A percentile compares a stretch with the other conserved stretches of the same genome.
These are phyloP conservation scores for Gossypium mustelinum DNA, from an alignment of 345 rosid genomes.

Conservation along the genomic window DNA sequence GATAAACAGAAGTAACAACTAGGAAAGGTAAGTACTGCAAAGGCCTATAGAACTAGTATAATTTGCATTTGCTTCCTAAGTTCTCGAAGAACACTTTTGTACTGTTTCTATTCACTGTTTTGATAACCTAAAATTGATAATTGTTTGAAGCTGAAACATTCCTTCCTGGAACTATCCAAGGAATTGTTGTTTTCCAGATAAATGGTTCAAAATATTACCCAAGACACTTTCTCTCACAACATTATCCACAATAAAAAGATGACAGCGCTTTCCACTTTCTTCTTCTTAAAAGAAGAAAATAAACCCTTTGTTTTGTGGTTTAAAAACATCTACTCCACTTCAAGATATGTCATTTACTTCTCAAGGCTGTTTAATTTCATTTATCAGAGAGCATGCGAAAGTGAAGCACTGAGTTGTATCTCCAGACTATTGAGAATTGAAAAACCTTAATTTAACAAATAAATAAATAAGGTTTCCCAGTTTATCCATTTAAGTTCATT, in stretches of 20 bases:
- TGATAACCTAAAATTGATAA: background rate
- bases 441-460: background rate
- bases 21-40: background rate
- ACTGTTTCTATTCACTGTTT: background rate
- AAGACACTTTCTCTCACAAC: background rate
- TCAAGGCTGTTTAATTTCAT: background rate
- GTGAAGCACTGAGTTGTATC: background rate
- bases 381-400: background rate
- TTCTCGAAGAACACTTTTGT: background rate
- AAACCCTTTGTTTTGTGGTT: background rate
- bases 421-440: background rate
- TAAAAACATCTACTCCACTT: background rate
- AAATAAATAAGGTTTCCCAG: background rate
- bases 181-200: background rate
- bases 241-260: background rate
- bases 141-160: background rate
- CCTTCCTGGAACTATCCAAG: background rate
- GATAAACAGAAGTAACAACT: background rate
- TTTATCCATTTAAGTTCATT: background rate
- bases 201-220: background rate
- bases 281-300: background rate
- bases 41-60: background rate
- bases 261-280: background rate
- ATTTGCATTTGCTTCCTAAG: background rate
- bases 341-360: slow-evolving; percentile 2